These are phyloP conservation scores for Kalmanozyma brasiliensis DNA, from an alignment of 1,284 basidiomycete species.

Conservation along the genomic window DNA sequence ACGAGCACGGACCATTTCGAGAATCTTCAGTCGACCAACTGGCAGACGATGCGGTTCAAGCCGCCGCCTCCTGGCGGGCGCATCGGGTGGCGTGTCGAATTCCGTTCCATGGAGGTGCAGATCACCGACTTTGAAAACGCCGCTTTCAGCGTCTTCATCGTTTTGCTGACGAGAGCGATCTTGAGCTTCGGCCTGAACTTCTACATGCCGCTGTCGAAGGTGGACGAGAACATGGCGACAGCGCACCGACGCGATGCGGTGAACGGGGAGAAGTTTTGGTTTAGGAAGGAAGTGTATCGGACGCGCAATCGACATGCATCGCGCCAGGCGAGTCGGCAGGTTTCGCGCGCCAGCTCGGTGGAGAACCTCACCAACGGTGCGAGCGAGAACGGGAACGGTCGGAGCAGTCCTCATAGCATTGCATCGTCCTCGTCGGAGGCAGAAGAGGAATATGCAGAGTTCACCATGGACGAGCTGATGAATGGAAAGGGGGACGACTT, in stretches of 20 bases:
- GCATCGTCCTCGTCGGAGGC: conserved; percentile 12
- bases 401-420: conserved; percentile 32
- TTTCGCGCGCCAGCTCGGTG: conserved; percentile 18
- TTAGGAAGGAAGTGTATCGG: conserved; percentile 83
- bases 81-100: conserved; percentile 98
- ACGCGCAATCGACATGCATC: conserved; percentile 69
- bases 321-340: conserved; percentile 46
- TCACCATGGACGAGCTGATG: conserved; percentile 91
- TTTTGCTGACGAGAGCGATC: conserved; percentile 92
- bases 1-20: conserved; percentile 95
- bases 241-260: conserved; percentile 88
- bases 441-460: conserved; percentile 87
- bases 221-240: conserved; percentile 94
- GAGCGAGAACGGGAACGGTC: conserved; percentile 8
- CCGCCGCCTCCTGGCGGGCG: conserved; percentile 84
- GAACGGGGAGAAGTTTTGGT: conserved; percentile 81
- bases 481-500: conserved; percentile 83
- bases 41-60: conserved; percentile 99
- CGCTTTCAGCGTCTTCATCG: conserved; percentile 92
- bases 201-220: conserved; percentile 96
- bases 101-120: conserved; percentile 98
- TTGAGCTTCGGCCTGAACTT: conserved; percentile 90
- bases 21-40: conserved; percentile 99
- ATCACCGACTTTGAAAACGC: conserved; percentile 99
- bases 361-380: conserved; percentile 23